phyloP scores from a whole-genome alignment of 495 filamentous ascomycete species.

The Monascus purpureus region DNA sequence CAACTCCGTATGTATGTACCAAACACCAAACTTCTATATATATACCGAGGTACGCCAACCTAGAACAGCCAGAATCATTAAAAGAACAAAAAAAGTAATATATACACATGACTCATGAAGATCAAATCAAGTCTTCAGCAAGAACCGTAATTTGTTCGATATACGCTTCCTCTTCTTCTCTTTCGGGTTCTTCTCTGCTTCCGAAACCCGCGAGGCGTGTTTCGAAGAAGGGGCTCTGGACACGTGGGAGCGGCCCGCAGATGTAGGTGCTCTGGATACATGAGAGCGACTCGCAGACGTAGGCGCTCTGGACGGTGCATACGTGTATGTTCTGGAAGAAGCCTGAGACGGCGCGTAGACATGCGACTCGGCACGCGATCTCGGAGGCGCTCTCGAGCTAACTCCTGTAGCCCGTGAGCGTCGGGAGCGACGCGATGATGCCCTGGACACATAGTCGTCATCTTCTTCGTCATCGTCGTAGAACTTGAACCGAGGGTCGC shows the following conservation, averaged over 20 bases:
- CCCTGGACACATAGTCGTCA: conserved; percentile 13
- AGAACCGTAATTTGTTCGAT: conserved; percentile 27
- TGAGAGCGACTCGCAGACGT: too few relatives aligned
- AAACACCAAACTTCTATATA: too few relatives aligned
- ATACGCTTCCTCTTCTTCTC: conserved; percentile 29
- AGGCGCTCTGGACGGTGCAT: conserved; percentile 4
- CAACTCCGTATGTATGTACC: too few relatives aligned
- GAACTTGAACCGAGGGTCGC: conserved; percentile 27
- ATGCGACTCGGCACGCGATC: conserved; percentile 6
- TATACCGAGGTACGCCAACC: too few relatives aligned
- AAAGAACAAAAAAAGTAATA: too few relatives aligned
- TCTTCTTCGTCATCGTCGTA: conserved; percentile 22
- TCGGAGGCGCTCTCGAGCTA: neutral
- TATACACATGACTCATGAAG: too few relatives aligned
- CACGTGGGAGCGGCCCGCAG: too few relatives aligned
- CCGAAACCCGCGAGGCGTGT: conserved; percentile 12
- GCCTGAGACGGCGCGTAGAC: conserved; percentile 11
- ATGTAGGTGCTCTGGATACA: too few relatives aligned
- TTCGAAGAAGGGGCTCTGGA: conserved; percentile 10
- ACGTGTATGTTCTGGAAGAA: conserved; percentile 8
- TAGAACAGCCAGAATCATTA: too few relatives aligned
- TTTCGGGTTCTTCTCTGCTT: conserved; percentile 21
- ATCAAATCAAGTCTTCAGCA: conserved; percentile 30
- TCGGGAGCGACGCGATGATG: conserved; percentile 24
- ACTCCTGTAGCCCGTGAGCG: conserved; percentile 14